Evolutionary conservation across 2,329 filamentous ascomycete genomes (phyloP), one percentile per base, ranked within the genome.

Genomic region (Pseudogymnoascus sp.): DNA sequence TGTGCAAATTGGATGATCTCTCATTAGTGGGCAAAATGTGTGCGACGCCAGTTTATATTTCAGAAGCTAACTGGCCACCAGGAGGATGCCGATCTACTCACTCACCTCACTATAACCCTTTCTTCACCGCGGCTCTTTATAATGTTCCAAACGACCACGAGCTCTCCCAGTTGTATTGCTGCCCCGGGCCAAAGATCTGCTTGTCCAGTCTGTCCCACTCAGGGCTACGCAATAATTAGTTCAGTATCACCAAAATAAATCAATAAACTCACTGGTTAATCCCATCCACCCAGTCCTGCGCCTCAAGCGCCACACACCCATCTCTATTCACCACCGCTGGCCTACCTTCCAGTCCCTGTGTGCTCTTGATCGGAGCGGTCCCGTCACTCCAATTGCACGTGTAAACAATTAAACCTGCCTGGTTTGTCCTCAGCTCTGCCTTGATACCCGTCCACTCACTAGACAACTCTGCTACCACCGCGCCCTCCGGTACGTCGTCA

Each of bases 221-320:
- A 14, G 77, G 77, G 59, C 43, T 50, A 18, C 8, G 15, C 76
- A 78, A 58, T 58, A 39, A 15, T 41, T 33, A 50, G 18, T 20
- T 38, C 11, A 47, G 28, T 60, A 41, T 36, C 41, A 59, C 43
- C 14, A 50, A 50, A 30, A 11, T 1, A 50, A 30, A 30, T 9
- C 2, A 28, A 30, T 6, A 30, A 3, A 50, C 43, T 50, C 43
- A 33, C 43, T 88, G 81, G 71, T 91, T 91, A 73, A 91, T 89
- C 2, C 82, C 88, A 71, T 91, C 87, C 63, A 89, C 88, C 78
- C 85, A 91, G 70, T 89, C 87, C 71, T 91, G 84, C 2, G 88
- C 85, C 74, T 91, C 89, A 70, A 91, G 83, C 33, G 90, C 89
- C 6, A 91, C 71, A 69, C 88, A 91, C 18, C 85, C 87, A 68